Conservation (phyloP, 306 rosid species). For the Sicyos baderoa region DNA sequence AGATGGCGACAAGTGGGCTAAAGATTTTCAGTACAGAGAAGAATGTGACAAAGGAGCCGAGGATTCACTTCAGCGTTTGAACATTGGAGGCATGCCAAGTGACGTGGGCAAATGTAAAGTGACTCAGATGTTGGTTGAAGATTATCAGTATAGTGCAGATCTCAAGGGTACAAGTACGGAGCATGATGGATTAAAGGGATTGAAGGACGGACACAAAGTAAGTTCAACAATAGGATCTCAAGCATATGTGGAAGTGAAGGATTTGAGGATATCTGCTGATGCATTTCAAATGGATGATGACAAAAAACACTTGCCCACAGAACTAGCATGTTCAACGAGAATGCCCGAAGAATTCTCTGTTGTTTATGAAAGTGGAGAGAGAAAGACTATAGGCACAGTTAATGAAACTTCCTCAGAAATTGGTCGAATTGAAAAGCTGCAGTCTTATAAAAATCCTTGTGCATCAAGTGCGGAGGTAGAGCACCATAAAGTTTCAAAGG, state of each 20-base stretch:
- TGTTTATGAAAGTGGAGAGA: conserved; percentile 29
- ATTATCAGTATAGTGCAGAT: conserved; percentile 22
- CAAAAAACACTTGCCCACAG: conserved; percentile 25
- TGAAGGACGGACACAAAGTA: conserved; percentile 22
- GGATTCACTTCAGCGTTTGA: conserved; percentile 29
- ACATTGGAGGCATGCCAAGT: conserved; percentile 23
- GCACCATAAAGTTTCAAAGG: conserved; percentile 19
- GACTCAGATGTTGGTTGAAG: conserved; percentile 26
- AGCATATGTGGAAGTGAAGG: conserved; percentile 23
- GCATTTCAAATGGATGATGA: conserved; percentile 24
- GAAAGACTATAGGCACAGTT: conserved; percentile 14
- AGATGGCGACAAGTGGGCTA: no score
- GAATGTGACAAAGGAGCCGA: conserved; percentile 12
- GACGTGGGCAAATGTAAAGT: conserved; percentile 25
- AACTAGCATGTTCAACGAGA: conserved; percentile 22
- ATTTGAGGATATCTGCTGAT: conserved; percentile 23
- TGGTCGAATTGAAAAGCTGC: conserved; percentile 24
- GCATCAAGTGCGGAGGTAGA: conserved; percentile 25
- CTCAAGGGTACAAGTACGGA: conserved; percentile 20
- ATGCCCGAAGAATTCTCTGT: conserved; percentile 27
- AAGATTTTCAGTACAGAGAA: no score
- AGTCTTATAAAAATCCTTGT: conserved; percentile 16
- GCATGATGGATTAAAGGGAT: conserved; percentile 21
- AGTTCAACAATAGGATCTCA: conserved; percentile 26
- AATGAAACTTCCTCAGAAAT: conserved; percentile 32